Evolutionary conservation across 2,329 filamentous ascomycete species (phyloP).

Genomic region (Karstenula rhodostoma): DNA sequence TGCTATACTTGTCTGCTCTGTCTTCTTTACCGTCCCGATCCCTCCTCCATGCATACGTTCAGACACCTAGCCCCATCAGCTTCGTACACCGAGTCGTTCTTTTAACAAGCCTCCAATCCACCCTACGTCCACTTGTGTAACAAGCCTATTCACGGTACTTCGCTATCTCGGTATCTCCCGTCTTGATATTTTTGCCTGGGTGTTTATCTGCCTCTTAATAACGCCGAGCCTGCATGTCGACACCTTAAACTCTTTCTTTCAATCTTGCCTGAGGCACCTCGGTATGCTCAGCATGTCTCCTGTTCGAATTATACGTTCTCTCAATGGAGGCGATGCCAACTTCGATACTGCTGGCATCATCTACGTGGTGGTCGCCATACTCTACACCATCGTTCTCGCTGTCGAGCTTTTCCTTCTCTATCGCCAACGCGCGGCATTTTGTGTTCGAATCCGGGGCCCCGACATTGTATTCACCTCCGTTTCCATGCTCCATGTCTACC

Average conservation of each 20-base stretch:
- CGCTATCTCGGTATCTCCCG: constrained; percentile 30
- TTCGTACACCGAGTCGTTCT: constrained; percentile 31
- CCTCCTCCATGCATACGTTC: constrained; percentile 29
- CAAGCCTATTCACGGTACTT: constrained; percentile 31
- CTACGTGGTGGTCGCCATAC: constrained; percentile 42
- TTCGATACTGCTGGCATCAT: constrained; percentile 41
- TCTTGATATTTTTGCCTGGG: constrained; percentile 29
- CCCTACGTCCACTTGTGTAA: constrained; percentile 40
- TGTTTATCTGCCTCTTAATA: constrained; percentile 34
- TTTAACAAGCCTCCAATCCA: constrained; percentile 29
- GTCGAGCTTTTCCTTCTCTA: constrained; percentile 43
- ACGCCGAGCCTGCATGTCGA: constrained; percentile 33
- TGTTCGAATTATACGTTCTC: constrained; percentile 31
- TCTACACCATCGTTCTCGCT: constrained; percentile 44
- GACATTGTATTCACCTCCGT: constrained; percentile 45
- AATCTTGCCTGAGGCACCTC: constrained; percentile 22
- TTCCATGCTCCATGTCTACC: constrained; percentile 47
- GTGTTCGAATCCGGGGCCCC: constrained; percentile 44
- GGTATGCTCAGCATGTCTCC: constrained; percentile 44
- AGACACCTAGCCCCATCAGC: constrained; percentile 28
- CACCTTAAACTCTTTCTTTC: constrained; percentile 13
- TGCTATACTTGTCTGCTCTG: constrained; percentile 39
- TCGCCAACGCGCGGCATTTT: constrained; percentile 39
- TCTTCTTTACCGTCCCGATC: constrained; percentile 25
- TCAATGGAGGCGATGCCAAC: constrained; percentile 44